Evolutionary conservation across 108 stramenopile species (phyloP).

Genomic region (Skeletonema potamos): DNA sequence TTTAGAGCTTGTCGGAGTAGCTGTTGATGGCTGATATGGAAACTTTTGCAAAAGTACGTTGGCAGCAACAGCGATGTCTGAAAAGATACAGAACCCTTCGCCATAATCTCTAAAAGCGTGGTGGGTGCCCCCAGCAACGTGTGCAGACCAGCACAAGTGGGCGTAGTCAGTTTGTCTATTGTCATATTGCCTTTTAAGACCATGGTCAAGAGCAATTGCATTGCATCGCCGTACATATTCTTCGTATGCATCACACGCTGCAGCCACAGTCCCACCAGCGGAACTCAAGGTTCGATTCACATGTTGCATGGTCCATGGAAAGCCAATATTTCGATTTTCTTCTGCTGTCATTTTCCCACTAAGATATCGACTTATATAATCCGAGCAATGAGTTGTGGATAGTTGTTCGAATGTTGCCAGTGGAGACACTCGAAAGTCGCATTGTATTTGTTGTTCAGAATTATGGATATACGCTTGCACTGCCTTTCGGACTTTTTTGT

Average conservation of each 20-base stretch:
- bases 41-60: slow-evolving; percentile 77
- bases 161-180: not conserved
- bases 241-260: slow-evolving; percentile 64
- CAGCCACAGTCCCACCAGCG: slow-evolving; percentile 90
- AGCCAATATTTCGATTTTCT: slow-evolving; percentile 91
- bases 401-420: slow-evolving; percentile 78
- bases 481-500: slow-evolving; percentile 68
- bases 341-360: slow-evolving; percentile 69
- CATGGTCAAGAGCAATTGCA: not conserved
- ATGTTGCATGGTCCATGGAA: slow-evolving; percentile 84
- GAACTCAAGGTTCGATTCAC: slow-evolving; percentile 84
- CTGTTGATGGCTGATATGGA: slow-evolving; percentile 11
- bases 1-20: not conserved
- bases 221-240: slow-evolving; percentile 24
- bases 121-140: slow-evolving; percentile 94
- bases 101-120: slow-evolving; percentile 91
- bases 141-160: slow-evolving; percentile 52
- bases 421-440: slow-evolving; percentile 73
- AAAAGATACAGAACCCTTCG: slow-evolving; percentile 94
- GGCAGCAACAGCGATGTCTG: slow-evolving; percentile 90
- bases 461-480: slow-evolving; percentile 42
- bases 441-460: slow-evolving; percentile 19
- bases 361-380: slow-evolving; percentile 80
- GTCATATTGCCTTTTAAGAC: too few species aligned
- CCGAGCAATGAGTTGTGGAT: slow-evolving; percentile 71